phyloP scores from a whole-genome alignment of 2,329 filamentous ascomycete genomes.

The Cordyceps fumosorosea region DNA sequence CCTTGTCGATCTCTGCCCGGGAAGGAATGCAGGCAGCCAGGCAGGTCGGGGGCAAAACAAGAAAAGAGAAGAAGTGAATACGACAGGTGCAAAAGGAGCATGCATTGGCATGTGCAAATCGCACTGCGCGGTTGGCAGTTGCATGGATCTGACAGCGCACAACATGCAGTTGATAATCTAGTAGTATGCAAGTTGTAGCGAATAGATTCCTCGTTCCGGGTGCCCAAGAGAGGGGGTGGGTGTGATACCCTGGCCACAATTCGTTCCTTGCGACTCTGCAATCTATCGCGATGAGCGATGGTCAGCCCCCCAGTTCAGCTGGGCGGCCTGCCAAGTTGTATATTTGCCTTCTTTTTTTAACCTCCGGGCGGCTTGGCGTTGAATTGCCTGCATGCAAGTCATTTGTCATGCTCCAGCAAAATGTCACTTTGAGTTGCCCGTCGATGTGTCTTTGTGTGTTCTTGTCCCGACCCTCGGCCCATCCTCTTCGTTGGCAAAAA shows the following conservation, averaged over 20 bases:
- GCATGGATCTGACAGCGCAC: conserved; percentile 4
- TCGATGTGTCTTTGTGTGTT: not conserved
- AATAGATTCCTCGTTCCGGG: not conserved
- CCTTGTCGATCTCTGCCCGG: not conserved
- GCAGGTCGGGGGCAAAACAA: too few relatives aligned
- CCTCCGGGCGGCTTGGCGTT: not conserved
- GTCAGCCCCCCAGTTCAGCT: not conserved
- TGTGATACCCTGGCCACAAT: not conserved
- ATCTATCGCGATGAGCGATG: not conserved
- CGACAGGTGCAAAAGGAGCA: not conserved
- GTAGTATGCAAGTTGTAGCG: not conserved
- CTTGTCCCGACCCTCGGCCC: not conserved
- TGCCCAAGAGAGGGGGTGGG: not conserved
- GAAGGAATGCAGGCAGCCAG: too few relatives aligned
- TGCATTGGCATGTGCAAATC: not conserved
- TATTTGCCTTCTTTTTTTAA: too few relatives aligned
- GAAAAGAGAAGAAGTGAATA: not conserved
- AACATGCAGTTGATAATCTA: not conserved
- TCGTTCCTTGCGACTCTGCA: not conserved
- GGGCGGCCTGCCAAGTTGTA: too few relatives aligned
- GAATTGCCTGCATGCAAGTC: not conserved
- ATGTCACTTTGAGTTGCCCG: too few relatives aligned
- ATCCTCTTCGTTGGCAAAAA: not conserved
- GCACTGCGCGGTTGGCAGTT: not conserved
- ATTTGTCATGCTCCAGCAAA: not conserved